phyloP scores from a whole-genome alignment of 768 basidiomycete species.

The Gloeostereum incarnatum region DNA sequence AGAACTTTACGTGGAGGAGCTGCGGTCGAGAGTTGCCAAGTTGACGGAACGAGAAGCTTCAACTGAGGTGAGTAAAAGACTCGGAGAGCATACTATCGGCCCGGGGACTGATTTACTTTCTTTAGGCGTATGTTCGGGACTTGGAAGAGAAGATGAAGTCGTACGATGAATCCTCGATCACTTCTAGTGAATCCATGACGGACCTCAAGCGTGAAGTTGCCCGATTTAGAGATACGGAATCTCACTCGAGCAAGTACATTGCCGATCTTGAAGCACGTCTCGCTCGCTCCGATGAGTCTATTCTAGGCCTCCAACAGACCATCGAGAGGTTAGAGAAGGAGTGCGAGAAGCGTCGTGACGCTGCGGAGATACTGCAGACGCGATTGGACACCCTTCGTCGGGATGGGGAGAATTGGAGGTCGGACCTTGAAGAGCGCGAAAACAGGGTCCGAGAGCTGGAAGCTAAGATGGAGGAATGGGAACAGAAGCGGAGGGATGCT shows the following conservation, averaged over 20 bases:
- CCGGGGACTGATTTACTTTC: constrained; percentile 10
- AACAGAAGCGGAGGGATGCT: constrained; percentile 59
- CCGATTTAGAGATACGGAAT: constrained; percentile 69
- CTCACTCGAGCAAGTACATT: constrained; percentile 69
- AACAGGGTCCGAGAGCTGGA: constrained; percentile 68
- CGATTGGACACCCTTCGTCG: constrained; percentile 60
- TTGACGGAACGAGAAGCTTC: constrained; percentile 82
- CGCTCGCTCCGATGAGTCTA: constrained; percentile 68
- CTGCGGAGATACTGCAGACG: constrained; percentile 61
- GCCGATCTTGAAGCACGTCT: constrained; percentile 79
- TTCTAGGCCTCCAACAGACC: constrained; percentile 54
- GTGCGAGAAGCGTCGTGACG: constrained; percentile 60
- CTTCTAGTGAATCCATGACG: constrained; percentile 68
- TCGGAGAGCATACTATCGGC: not conserved
- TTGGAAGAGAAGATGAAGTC: constrained; percentile 86
- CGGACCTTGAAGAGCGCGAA: constrained; percentile 81
- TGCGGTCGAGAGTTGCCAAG: constrained; percentile 71
- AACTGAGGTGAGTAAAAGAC: constrained; percentile 59
- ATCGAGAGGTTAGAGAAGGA: constrained; percentile 76
- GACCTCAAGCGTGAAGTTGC: constrained; percentile 81
- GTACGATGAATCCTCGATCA: constrained; percentile 71
- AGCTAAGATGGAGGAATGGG: constrained; percentile 69
- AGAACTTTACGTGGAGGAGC: constrained; percentile 82
- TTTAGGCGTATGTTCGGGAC: constrained; percentile 85
- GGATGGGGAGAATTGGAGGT: constrained; percentile 76